Base-by-base conservation (phyloP, 2,329 filamentous ascomycete genomes). In the Diaporthe velutina region DNA sequence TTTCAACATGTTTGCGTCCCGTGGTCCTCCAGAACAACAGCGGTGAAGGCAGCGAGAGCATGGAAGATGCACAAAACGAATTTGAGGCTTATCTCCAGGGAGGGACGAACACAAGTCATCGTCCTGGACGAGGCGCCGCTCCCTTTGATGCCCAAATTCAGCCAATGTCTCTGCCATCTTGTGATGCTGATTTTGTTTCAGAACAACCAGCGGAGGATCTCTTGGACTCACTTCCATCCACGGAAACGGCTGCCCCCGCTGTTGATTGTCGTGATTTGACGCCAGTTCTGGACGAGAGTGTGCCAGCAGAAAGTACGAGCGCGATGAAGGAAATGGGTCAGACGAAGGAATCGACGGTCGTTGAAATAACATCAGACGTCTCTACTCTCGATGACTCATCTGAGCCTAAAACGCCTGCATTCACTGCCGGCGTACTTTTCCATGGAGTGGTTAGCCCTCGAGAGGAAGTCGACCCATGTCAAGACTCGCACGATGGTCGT, bases 51-150 rank as follows among this genome's bases (percentile, higher is more conserved):
- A n/a, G 57, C 4, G 73, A 70, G 12, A 58, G 45, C 33, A 28
- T 60, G 55, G 73, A 60, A 28, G 61, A 74, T 42, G 73, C 35
- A 17, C 68, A 57, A 8, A 58, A 72, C 4, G 50, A 58, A 35
- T 54, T 74, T 6, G 55, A 74, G 33, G 68, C 66, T 9, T 76
- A 72, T 28, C 57, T 74, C 19, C 73, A 67, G 38, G 60, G n/a
- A 61, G 38, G 48, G 5, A 28, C 64, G 30, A 70, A 64, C 55
- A 52, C 55, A 28, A 73, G 35, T 25, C 55, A 73, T 6, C 52
- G 35, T 45, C 19, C 13, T 19, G 42, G 35, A 3, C 42, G 28
- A 22, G n/a, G n/a, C 9, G 40, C 19, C 13, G 1, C 22, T 17
- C 25, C 45, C 19, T n/a, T 13, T 8, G 42, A 42, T 33, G 17